These are phyloP conservation scores for Darksidea phi DNA, from an alignment of 495 filamentous ascomycete species.

Conservation along the genomic window DNA sequence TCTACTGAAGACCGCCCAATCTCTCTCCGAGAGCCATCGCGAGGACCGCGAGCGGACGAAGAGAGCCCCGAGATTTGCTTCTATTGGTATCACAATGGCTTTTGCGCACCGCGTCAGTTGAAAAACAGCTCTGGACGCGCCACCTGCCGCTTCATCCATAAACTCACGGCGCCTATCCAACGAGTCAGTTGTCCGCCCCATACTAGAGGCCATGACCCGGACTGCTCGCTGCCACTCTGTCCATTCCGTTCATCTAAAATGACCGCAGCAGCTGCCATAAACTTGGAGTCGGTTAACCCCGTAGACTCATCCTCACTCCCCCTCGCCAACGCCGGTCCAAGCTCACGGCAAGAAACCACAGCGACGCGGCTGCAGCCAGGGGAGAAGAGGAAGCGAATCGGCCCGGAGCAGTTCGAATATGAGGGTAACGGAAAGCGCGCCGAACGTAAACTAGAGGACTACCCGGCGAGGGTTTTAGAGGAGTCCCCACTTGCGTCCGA, in stretches of 20 bases:
- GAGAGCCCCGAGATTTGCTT: slow-evolving; percentile 8
- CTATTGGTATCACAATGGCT: slow-evolving; percentile 18
- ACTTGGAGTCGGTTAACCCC: too few relatives aligned
- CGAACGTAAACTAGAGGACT: not conserved
- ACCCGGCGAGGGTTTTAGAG: not conserved
- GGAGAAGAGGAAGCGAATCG: too few relatives aligned
- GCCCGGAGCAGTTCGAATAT: too few relatives aligned
- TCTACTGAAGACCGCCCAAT: not conserved
- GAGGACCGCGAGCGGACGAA: not conserved
- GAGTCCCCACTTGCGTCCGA: not conserved
- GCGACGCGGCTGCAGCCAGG: too few relatives aligned
- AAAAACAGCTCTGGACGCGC: not conserved
- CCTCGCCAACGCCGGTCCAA: too few relatives aligned
- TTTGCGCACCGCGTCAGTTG: not conserved
- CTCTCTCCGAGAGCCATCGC: not conserved
- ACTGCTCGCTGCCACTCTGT: slow-evolving; percentile 13
- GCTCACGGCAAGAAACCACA: too few relatives aligned
- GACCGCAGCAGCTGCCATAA: too few relatives aligned
- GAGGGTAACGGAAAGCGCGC: too few relatives aligned
- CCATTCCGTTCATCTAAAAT: not conserved
- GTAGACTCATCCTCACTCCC: too few relatives aligned
- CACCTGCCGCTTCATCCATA: not conserved
- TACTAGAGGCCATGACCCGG: not conserved
- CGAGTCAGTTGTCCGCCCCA: slow-evolving; percentile 9
- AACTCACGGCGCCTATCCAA: not conserved